Conservation (phyloP, 495 filamentous ascomycete genomes). For the Hypoxylon crocopeplum region DNA sequence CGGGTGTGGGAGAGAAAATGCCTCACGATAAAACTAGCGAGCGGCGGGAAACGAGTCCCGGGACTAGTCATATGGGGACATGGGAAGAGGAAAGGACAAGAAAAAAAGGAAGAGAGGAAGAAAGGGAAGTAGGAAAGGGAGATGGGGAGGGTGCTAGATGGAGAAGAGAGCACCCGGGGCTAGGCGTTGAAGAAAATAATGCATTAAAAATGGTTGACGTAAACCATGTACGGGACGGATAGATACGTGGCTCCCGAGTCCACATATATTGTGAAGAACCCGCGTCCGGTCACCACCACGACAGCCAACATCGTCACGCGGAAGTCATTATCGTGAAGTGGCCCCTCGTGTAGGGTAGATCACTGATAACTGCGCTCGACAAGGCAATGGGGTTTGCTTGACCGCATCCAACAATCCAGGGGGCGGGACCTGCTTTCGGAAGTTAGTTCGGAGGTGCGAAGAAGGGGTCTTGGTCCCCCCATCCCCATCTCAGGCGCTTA, state of each 20-base stretch:
- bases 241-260: conserved; percentile 32
- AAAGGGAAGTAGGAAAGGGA: neutral
- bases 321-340: conserved; percentile 31
- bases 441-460: no score
- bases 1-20: neutral
- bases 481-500: conserved; percentile 32
- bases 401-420: conserved; percentile 19
- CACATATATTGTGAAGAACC: conserved; percentile 22
- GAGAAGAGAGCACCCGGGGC: no score
- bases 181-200: neutral
- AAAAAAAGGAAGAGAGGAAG: conserved; percentile 1
- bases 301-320: conserved; percentile 23
- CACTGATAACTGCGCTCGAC: conserved; percentile 21
- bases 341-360: conserved; percentile 28
- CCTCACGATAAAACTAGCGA: conserved; percentile 8
- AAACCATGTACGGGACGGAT: conserved; percentile 16
- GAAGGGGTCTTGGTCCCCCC: no score
- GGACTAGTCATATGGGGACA: conserved; percentile 12
- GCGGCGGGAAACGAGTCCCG: neutral
- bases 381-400: conserved; percentile 18
- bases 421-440: no score
- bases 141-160: no score
- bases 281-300: conserved; percentile 14
- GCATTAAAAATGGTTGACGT: conserved; percentile 24
- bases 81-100: conserved; percentile 1